These are phyloP conservation scores for Sparassis latifolia DNA, from an alignment of 1,284 basidiomycete genomes.

Conservation along the genomic window DNA sequence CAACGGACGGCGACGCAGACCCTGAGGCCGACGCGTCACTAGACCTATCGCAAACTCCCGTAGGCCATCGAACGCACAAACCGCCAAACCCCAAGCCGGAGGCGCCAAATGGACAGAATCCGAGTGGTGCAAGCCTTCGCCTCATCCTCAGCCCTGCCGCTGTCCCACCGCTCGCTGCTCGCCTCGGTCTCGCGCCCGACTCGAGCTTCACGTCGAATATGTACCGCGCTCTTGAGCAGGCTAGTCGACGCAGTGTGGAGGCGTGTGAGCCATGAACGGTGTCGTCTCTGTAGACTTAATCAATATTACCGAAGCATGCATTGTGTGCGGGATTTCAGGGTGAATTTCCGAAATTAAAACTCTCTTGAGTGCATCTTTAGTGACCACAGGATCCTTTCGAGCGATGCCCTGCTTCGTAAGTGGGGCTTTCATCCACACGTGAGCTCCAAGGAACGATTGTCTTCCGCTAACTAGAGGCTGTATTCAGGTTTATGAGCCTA, in stretches of 20 bases:
- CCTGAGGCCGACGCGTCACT: not conserved
- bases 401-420: no score
- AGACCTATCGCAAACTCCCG: not conserved
- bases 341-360: no score
- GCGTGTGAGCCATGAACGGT: no score
- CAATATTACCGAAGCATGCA: no score
- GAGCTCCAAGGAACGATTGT: no score
- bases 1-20: not conserved
- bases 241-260: conserved; percentile 22
- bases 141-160: conserved; percentile 48
- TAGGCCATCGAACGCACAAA: not conserved
- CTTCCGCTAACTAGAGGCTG: no score
- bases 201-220: conserved; percentile 44
- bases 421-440: no score
- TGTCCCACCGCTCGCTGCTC: conserved; percentile 41
- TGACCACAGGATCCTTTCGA: no score
- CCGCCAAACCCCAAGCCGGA: not conserved
- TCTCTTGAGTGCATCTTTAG: no score
- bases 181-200: conserved; percentile 38
- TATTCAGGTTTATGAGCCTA: no score
- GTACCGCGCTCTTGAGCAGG: conserved; percentile 60
- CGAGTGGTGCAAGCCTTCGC: conserved; percentile 6
- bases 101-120: not conserved
- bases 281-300: no score
- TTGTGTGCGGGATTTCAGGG: no score